Base-by-base conservation (phyloP, 1,284 basidiomycete species). In the Fomitopsis palustris region DNA sequence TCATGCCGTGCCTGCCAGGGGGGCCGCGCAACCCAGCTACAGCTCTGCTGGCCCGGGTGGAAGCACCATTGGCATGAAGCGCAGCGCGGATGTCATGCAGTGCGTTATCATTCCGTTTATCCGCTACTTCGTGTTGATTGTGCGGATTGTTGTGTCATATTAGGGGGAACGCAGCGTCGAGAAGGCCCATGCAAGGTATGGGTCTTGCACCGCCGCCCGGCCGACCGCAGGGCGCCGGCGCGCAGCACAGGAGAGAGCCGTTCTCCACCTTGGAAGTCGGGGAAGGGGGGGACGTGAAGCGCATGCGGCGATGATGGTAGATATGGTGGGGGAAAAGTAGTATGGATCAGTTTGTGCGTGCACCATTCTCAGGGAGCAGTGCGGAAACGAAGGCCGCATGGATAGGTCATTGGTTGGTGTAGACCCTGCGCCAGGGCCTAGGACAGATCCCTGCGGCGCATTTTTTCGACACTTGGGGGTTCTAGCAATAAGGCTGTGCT, bases 271-370 rank as follows among this genome's bases (percentile, higher is more conserved):
- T 81, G 9, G 79, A 82, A 17, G 45, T 77, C 14, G 71, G 69
- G 8, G 80, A 80, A 7, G 71, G 76, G 35, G 77, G 76, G 10
- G 80, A 83, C 60, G 69, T 76, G 31, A 87, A 87, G 69, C 75
- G 84, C 29, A 41, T 76, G 41, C 77, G 72, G 62, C 74, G 75
- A 54, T 83, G 68, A 77, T 19, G 12, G 5, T 31, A n/a, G n/a
- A n/a, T 57, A 3, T 9, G 23, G 25, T 47, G 45, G 25, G 23
- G 5, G 25, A 4, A 25, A 25, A 14, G 43, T 33, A 12, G 31
- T 6, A 1, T 37, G 35, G 4, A 33, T 33, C n/a, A 37, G 10
- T 37, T 9, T 37, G 35, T 37, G 4, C 35, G 35, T 14, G 12
- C 35, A 37, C 16, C 4, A 0, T n/a, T n/a, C n/a, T n/a, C n/a